Evolutionary conservation across 1,284 basidiomycete genomes (phyloP), one percentile per base, ranked within the genome.

Genomic region (Trichosporon sp.): DNA sequence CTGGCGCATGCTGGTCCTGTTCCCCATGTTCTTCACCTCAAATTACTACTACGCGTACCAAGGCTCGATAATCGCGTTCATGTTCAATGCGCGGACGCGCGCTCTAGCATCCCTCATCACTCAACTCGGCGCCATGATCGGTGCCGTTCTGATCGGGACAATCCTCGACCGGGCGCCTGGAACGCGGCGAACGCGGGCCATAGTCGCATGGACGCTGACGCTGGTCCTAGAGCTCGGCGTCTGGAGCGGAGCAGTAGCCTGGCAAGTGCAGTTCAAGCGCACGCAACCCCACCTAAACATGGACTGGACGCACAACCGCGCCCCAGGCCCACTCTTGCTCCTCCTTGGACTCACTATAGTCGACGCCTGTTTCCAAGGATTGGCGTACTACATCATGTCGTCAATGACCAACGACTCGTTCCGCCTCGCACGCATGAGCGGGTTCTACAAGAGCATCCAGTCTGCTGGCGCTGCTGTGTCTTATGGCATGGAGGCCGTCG

Each of bases 401-500:
- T 44, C 65, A 23, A 67, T 73, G 60, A 61, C 70, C 52, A 71
- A 71, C 65, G 71, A 73, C 68, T 64, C 73, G 10, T 74, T 74
- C 70, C 61, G 59, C 46, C 73, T 80, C 23, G 78, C 79, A 10
- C 74, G 78, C 31, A 68, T 78, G 58, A 72, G 74, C 25, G 80
- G 80, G 6, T 73, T 75, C 63, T 78, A 79, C 75, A 80, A 78
- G 67, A 77, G 73, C 33, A 66, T 77, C 29, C 76, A 77, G 61
- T 74, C 73, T 23, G 76, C 76, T 33, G 83, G 82, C 23, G 62
- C 73, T 2, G 83, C 72, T 78, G 46, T 83, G 75, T 80, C 78
- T 21, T 84, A 81, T 69, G 83, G 82, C 25, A 83, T 84, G 82
- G 83, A 84, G 70, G 83, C 83, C 3, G 80, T 81, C 33, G 59